These are phyloP conservation scores for Yarrowia sp. DNA, from an alignment of 805 yeast species.

Conservation along the genomic window DNA sequence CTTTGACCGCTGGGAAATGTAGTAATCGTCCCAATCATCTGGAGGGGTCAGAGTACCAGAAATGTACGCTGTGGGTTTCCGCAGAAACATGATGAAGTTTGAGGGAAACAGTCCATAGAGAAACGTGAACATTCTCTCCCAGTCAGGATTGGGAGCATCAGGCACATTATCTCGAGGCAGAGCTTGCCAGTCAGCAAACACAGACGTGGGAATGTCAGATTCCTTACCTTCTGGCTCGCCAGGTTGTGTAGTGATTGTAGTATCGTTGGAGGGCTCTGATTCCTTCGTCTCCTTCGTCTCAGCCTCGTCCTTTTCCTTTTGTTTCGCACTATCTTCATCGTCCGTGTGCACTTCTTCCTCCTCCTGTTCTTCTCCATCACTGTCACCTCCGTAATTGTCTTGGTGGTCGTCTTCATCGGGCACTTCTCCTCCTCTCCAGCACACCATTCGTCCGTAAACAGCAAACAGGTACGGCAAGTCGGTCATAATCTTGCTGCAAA, in stretches of 20 bases:
- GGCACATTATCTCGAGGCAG: constrained; percentile 19
- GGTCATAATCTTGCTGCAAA: constrained; percentile 46
- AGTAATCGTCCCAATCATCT: constrained; percentile 51
- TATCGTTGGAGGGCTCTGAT: neutral
- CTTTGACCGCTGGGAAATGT: constrained; percentile 48
- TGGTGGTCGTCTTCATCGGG: constrained; percentile 36
- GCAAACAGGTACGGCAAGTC: constrained; percentile 55
- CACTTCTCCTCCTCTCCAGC: constrained; percentile 49
- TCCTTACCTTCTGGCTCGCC: too few relatives aligned
- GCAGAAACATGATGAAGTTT: constrained; percentile 55
- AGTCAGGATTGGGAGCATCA: constrained; percentile 12
- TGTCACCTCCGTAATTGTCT: neutral
- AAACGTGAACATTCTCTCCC: constrained; percentile 53
- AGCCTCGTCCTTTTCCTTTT: constrained; percentile 26
- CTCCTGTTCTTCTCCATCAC: constrained; percentile 30
- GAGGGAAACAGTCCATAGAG: constrained; percentile 66
- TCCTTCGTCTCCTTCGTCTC: neutral
- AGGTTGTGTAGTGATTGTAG: too few relatives aligned
- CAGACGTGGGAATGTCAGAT: neutral
- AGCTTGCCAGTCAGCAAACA: neutral
- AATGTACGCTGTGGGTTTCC: constrained; percentile 54
- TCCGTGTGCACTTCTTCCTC: constrained; percentile 40
- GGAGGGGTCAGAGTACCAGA: constrained; percentile 43
- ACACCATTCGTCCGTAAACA: constrained; percentile 55
- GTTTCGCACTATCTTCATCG: constrained; percentile 38